phyloP scores from a whole-genome alignment of 2,329 filamentous ascomycete species.

The Calonectria pseudoturangicola region DNA sequence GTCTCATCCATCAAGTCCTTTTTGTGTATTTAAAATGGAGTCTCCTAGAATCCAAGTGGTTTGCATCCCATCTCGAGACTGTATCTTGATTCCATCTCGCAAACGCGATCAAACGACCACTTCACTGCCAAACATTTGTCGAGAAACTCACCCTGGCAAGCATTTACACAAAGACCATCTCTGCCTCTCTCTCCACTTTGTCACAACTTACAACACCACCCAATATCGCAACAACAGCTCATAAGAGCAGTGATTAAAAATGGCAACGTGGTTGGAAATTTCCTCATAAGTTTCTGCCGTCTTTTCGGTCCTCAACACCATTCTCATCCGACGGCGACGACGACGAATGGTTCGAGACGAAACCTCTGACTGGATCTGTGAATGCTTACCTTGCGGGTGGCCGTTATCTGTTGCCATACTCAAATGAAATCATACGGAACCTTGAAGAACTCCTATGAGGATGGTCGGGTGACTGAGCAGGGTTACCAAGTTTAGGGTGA shows the following conservation, averaged over 20 bases:
- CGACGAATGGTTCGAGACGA: neutral
- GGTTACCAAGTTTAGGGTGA: no score
- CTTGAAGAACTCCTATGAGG: neutral
- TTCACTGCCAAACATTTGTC: neutral
- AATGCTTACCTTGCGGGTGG: neutral
- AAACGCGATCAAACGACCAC: neutral
- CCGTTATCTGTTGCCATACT: neutral
- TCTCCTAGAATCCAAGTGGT: neutral
- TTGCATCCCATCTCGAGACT: no score
- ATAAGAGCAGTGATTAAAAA: neutral
- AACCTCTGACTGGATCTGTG: neutral
- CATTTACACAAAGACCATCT: neutral
- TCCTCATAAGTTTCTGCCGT: neutral
- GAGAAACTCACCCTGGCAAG: neutral
- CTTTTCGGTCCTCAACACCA: neutral
- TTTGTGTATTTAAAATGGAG: neutral
- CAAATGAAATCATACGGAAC: neutral
- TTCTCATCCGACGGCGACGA: neutral
- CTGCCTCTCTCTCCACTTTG: neutral
- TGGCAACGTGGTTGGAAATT: conserved; percentile 6
- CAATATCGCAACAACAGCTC: neutral
- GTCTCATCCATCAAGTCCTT: neutral
- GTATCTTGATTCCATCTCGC: neutral
- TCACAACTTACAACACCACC: neutral
- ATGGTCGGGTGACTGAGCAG: no score